Conservation (phyloP, 2,329 filamentous ascomycete genomes). For the Fusarium agapanthi region DNA sequence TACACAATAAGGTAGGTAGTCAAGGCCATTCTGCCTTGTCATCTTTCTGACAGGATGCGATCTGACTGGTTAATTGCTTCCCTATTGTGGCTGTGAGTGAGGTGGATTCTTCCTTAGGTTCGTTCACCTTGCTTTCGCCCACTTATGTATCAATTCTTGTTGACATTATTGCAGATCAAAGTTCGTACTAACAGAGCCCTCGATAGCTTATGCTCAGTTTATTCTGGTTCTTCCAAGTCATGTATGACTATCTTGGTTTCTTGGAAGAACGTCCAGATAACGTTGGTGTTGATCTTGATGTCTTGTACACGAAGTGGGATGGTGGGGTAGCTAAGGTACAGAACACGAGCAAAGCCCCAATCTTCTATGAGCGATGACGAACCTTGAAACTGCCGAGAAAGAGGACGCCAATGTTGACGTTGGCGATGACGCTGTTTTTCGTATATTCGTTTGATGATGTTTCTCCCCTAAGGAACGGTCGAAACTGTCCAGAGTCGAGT, state of each 20-base stretch:
- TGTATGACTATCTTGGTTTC: neutral
- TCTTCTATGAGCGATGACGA: neutral
- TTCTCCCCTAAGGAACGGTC: neutral
- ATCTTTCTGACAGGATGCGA: conserved; percentile 1
- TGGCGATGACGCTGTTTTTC: neutral
- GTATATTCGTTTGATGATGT: neutral
- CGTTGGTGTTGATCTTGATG: neutral
- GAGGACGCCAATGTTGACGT: neutral
- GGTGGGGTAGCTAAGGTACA: conserved; percentile 2
- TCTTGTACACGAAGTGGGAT: neutral
- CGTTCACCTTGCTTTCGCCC: neutral
- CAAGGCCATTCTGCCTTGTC: neutral
- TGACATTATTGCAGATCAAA: neutral
- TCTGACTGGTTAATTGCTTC: neutral
- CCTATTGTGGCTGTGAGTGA: conserved; percentile 8
- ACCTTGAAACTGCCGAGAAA: neutral
- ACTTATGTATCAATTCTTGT: neutral
- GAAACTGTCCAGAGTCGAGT: neutral
- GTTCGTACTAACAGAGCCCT: neutral
- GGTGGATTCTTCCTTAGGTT: neutral
- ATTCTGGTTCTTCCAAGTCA: too few relatives aligned
- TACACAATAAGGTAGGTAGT: neutral
- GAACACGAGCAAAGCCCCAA: conserved; percentile 11
- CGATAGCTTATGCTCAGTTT: neutral
- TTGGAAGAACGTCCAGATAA: neutral